phyloP scores from a whole-genome alignment of 768 basidiomycete genomes.

The Rhizopogon salebrosus region DNA sequence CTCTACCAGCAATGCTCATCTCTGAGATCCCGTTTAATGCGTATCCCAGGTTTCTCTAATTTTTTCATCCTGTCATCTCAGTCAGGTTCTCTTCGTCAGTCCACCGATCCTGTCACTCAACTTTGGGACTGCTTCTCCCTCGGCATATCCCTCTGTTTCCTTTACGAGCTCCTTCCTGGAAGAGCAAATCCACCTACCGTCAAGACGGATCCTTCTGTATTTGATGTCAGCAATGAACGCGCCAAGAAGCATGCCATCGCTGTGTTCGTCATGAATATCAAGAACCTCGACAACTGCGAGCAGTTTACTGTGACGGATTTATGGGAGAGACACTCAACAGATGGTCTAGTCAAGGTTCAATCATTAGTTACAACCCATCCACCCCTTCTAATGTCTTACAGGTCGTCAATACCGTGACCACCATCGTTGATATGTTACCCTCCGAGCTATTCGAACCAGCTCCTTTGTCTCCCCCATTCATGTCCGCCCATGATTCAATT shows the following conservation, averaged over 20 bases:
- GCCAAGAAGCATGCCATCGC: constrained; percentile 88
- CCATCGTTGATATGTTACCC: constrained; percentile 75
- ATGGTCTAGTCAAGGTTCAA: constrained; percentile 90
- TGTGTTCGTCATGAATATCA: constrained; percentile 86
- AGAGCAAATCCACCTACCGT: constrained; percentile 32
- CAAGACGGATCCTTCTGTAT: constrained; percentile 58
- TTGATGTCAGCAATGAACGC: constrained; percentile 71
- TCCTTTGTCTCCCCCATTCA: constrained; percentile 52
- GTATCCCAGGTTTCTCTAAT: constrained; percentile 66
- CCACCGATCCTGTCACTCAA: constrained; percentile 89
- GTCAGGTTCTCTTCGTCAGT: constrained; percentile 58
- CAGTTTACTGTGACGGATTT: constrained; percentile 90
- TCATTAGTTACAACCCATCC: not conserved
- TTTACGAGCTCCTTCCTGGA: constrained; percentile 84
- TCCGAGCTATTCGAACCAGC: constrained; percentile 59
- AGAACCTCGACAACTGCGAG: constrained; percentile 63
- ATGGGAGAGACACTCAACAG: constrained; percentile 86
- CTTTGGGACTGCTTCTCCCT: constrained; percentile 93
- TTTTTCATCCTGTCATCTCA: constrained; percentile 62
- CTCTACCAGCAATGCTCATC: constrained; percentile 90
- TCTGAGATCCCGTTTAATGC: constrained; percentile 70
- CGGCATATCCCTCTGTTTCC: constrained; percentile 90
- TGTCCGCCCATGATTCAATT: constrained; percentile 52
- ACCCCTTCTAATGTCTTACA: constrained; percentile 24
- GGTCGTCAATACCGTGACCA: constrained; percentile 88